Evolutionary conservation across 352 stramenopile species (phyloP), one percentile per base, ranked within the genome.

Genomic region (Pythium angustatum): DNA sequence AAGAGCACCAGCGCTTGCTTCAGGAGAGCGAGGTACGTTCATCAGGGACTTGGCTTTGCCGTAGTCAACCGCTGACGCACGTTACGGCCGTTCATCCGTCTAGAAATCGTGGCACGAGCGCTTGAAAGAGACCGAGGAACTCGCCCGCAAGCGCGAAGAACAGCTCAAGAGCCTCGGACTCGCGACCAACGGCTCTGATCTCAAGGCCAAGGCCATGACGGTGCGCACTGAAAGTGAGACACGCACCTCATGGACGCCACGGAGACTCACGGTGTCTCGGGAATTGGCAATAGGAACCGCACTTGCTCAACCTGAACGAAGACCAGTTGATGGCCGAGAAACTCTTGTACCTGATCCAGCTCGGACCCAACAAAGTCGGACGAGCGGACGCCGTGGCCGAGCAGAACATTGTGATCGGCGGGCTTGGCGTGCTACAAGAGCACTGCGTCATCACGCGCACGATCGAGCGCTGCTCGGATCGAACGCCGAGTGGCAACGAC

Each of bases 281-380:
- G n/a, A n/a, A n/a, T 56, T 12, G 24, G 6, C 3, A 8, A 2
- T 40, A 85, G 72, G 80, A 93, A 43, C 84, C 88, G 17, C 86
- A 96, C 47, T 57, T 96, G 3, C 66, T 94, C 40, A 96, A 96
- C 44, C 60, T 96, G 28, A 91, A 96, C 45, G 86, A 96, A 78
- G 88, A 96, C 40, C 84, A 89, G 31, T 71, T 89, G 33, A 94
- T 96, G 88, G 82, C 78, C 1, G 86, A 92, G 59, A 91, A 93
- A 48, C 62, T 96, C 2, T 62, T 90, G 0, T 94, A 96, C 55
- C 90, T 96, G 31, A 66, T 96, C 24, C 68, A 86, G 21, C 6
- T 30, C 33, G 83, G 83, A 5, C 21, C n/a, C 3, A 91, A 89
- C 41, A 82, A 76, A 27, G 59, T 96, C 40, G 88, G 88, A 6